These are phyloP conservation scores for Reticulascus tulasneorum DNA, from an alignment of 2,329 filamentous ascomycete species.

Conservation along the genomic window DNA sequence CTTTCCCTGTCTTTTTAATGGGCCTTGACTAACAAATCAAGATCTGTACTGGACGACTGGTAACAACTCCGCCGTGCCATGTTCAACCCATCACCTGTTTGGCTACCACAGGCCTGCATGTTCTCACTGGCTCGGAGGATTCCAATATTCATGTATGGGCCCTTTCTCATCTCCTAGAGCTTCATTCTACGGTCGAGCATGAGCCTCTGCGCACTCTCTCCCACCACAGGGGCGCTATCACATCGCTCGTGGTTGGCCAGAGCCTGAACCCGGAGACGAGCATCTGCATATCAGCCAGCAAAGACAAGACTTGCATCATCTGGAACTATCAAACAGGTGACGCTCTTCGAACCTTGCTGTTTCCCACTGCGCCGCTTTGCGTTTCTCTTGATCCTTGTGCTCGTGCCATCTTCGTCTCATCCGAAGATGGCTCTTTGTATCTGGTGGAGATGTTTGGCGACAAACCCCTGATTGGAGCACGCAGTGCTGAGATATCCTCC, in stretches of 20 bases:
- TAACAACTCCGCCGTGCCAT: slow-evolving; percentile 73
- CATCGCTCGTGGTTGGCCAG: slow-evolving; percentile 58
- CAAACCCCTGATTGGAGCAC: slow-evolving; percentile 51
- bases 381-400: slow-evolving; percentile 77
- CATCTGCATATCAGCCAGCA: slow-evolving; percentile 78
- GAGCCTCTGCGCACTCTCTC: slow-evolving; percentile 76
- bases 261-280: slow-evolving; percentile 66
- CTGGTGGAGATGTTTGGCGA: slow-evolving; percentile 67
- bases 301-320: slow-evolving; percentile 82
- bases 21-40: slow-evolving; percentile 16
- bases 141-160: slow-evolving; percentile 93
- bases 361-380: slow-evolving; percentile 69
- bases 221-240: slow-evolving; percentile 72
- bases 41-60: slow-evolving; percentile 70
- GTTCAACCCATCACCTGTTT: slow-evolving; percentile 77
- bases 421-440: slow-evolving; percentile 77
- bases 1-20: slow-evolving; percentile 14
- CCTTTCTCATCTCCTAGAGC: slow-evolving; percentile 65
- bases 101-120: slow-evolving; percentile 64
- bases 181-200: slow-evolving; percentile 49
- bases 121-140: slow-evolving; percentile 78
- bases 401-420: slow-evolving; percentile 75
- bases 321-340: slow-evolving; percentile 87
- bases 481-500: slow-evolving; percentile 47
- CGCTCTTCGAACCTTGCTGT: slow-evolving; percentile 74